These are phyloP conservation scores for Pseudoneurospora amorphoporcata DNA, from an alignment of 495 filamentous ascomycete species.

Conservation along the genomic window DNA sequence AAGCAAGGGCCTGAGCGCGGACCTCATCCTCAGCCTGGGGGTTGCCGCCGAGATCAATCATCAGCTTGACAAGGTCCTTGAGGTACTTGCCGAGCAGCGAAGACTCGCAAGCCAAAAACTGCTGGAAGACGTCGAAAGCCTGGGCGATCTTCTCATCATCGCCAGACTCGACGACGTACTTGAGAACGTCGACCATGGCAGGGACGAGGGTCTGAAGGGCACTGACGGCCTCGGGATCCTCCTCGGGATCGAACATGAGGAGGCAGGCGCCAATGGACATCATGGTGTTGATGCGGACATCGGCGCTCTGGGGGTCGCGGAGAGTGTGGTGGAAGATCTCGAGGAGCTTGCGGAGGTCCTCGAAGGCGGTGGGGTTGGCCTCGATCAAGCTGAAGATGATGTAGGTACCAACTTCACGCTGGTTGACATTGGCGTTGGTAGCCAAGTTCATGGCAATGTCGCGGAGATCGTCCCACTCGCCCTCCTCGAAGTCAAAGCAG, in stretches of 20 bases:
- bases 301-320: slow-evolving; percentile 75
- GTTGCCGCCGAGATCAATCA: slow-evolving; percentile 76
- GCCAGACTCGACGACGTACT: slow-evolving; percentile 61
- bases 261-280: slow-evolving; percentile 83
- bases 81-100: slow-evolving; percentile 78
- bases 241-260: slow-evolving; percentile 77
- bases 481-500: slow-evolving; percentile 73
- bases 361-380: slow-evolving; percentile 68
- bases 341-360: slow-evolving; percentile 68
- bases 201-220: slow-evolving; percentile 71
- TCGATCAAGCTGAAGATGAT: slow-evolving; percentile 88
- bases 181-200: slow-evolving; percentile 80
- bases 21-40: slow-evolving; percentile 70
- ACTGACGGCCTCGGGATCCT: slow-evolving; percentile 60
- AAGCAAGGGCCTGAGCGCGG: slow-evolving; percentile 80
- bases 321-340: slow-evolving; percentile 80
- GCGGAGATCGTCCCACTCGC: slow-evolving; percentile 77
- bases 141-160: slow-evolving; percentile 82
- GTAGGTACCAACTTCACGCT: slow-evolving; percentile 85
- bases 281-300: slow-evolving; percentile 91
- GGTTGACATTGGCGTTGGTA: slow-evolving; percentile 55
- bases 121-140: slow-evolving; percentile 96
- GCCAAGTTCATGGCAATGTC: slow-evolving; percentile 63
- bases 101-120: slow-evolving; percentile 79
- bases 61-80: slow-evolving; percentile 83